phyloP scores from a whole-genome alignment of 2,329 filamentous ascomycete species.

The Lachnellula willkommii region DNA sequence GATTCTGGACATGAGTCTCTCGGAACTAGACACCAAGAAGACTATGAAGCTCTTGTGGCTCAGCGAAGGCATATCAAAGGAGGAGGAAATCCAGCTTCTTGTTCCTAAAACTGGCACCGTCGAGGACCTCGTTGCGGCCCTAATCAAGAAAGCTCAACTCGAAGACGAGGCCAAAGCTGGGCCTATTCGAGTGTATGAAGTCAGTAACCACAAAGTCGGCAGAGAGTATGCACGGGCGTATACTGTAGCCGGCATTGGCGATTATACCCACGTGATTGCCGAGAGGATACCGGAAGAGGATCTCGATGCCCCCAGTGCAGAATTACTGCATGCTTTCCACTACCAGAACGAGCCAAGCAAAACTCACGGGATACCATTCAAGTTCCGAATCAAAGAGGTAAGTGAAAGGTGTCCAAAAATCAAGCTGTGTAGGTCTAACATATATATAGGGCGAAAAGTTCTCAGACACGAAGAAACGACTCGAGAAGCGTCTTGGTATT shows the following conservation, averaged over 20 bases:
- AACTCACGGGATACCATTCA: conserved; percentile 84
- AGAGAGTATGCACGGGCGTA: conserved; percentile 68
- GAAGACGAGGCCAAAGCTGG: conserved; percentile 65
- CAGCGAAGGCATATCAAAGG: conserved; percentile 85
- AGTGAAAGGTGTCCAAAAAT: conserved; percentile 28
- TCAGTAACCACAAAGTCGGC: conserved; percentile 75
- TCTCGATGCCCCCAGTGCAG: conserved; percentile 48
- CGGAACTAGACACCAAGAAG: conserved; percentile 91
- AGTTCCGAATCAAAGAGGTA: conserved; percentile 78
- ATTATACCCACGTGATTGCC: conserved; percentile 76
- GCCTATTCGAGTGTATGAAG: conserved; percentile 75
- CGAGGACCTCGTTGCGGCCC: conserved; percentile 66
- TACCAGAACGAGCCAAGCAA: conserved; percentile 87
- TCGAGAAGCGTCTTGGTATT: conserved; percentile 86
- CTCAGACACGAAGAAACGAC: conserved; percentile 85
- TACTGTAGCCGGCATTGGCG: conserved; percentile 74
- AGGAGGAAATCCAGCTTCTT: conserved; percentile 78
- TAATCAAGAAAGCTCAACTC: conserved; percentile 77
- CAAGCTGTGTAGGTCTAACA: conserved; percentile 5
- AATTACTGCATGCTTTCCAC: conserved; percentile 77
- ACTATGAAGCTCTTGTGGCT: conserved; percentile 77
- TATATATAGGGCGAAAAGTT: conserved; percentile 68
- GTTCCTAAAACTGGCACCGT: conserved; percentile 82
- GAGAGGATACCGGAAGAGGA: conserved; percentile 75
- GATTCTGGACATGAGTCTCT: conserved; percentile 86